Evolutionary conservation across 805 yeast genomes (phyloP).

Genomic region (Metschnikowia aberdeeniae): DNA sequence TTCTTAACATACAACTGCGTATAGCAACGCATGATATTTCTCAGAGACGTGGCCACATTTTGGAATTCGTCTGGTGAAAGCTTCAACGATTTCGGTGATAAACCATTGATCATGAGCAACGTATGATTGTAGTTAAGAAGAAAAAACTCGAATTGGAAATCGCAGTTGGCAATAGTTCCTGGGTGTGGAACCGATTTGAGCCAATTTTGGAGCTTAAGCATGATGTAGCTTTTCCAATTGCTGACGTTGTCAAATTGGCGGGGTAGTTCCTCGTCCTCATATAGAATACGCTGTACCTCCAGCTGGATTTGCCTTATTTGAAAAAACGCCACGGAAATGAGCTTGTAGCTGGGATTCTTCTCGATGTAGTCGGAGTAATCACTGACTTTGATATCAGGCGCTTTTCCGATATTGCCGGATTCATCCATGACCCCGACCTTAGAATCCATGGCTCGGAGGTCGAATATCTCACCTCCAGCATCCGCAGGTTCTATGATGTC

Average conservation of each 20-base stretch:
- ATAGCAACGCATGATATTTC: constrained; percentile 63
- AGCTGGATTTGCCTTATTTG: constrained; percentile 71
- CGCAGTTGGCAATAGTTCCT: constrained; percentile 58
- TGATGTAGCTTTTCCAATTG: constrained; percentile 61
- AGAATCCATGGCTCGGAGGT: neutral
- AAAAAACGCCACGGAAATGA: constrained; percentile 63
- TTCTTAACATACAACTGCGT: constrained; percentile 51
- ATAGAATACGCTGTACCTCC: constrained; percentile 66
- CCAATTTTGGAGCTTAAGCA: constrained; percentile 60
- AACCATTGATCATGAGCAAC: constrained; percentile 65
- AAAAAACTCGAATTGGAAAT: constrained; percentile 67
- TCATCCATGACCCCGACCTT: neutral
- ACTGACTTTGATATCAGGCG: constrained; percentile 2
- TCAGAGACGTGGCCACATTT: constrained; percentile 59
- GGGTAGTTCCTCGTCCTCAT: constrained; percentile 70
- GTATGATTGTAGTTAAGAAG: constrained; percentile 76
- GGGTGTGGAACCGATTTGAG: constrained; percentile 25
- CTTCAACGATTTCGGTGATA: constrained; percentile 64
- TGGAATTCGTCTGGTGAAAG: constrained; percentile 51
- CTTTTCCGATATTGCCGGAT: neutral
- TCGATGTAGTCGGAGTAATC: constrained; percentile 30
- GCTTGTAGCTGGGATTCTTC: constrained; percentile 57
- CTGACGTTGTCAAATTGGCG: constrained; percentile 48
- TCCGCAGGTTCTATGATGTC: constrained; percentile 16
- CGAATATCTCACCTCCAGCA: constrained; percentile 6